Evolutionary conservation across 2,329 filamentous ascomycete genomes (phyloP), one percentile per base, ranked within the genome.

Genomic region (Iodosphaeria phyllophila): DNA sequence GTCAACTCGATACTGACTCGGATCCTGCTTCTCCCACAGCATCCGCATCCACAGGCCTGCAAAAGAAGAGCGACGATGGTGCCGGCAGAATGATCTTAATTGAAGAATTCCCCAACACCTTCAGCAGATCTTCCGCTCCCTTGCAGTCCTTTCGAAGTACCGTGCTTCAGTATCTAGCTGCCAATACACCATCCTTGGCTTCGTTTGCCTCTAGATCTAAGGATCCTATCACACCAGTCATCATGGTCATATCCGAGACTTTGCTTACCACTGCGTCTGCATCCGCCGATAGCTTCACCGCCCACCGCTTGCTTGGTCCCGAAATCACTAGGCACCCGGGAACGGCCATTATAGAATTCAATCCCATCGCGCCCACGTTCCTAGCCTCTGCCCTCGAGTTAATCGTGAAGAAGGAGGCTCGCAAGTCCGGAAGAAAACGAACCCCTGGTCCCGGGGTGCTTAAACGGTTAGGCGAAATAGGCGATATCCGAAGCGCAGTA

Each of bases 221-320:
- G 25, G 57, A 63, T 4, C 48, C 57, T 7, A 54, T 71, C 14
- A 70, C 67, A 2, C 89, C 89, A 0, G 60, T 95, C 18, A 66
- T 98, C 16, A 73, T 98, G 54, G 65, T 98, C 29, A 71, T 98
- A 25, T 93, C 89, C 1, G 89, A 98, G 48, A 91, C 82, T 0
- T 56, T 92, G 9, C 54, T 92, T 10, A 86, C 79, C 1, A 89
- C 83, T 2, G 83, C 74, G 6, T 84, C 79, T 3, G 75, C 83
- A 2, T 72, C 77, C 7, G 72, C 80, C 8, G 84, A 95, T 42
- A 93, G 79, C 47, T 83, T 95, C 40, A 98, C 89, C 1, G 82
- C 82, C 0, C 80, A 95, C 51, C 71, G 84, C 13, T 54, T 98
- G 11, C 65, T 98, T 3, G 89, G 91, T 0, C 74, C 83, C 0